These are phyloP conservation scores for Pythium rhizo-oryzae DNA, from an alignment of 352 stramenopile species.

Conservation along the genomic window DNA sequence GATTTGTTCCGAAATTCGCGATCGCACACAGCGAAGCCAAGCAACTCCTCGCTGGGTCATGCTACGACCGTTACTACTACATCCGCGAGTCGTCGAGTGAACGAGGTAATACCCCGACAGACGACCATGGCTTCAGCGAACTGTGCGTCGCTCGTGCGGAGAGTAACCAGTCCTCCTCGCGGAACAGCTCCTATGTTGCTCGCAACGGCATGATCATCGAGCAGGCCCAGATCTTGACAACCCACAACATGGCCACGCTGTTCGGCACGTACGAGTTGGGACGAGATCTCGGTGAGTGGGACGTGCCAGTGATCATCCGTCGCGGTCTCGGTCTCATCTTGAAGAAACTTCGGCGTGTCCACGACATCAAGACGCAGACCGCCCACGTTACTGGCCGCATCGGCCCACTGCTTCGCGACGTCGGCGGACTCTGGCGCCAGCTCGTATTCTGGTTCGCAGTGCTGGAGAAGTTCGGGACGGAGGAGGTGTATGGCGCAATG, in stretches of 20 bases:
- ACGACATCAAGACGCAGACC: not conserved
- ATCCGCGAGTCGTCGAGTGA: not conserved
- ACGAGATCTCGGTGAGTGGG: not conserved
- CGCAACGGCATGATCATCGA: slow-evolving; percentile 26
- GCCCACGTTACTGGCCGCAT: not conserved
- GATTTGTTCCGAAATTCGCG: slow-evolving; percentile 22
- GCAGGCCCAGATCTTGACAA: slow-evolving; percentile 30
- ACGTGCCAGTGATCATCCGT: slow-evolving; percentile 21
- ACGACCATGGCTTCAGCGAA: not conserved
- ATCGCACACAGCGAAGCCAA: slow-evolving; percentile 5
- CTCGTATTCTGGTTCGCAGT: slow-evolving; percentile 32
- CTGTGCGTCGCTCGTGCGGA: not conserved
- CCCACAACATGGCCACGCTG: slow-evolving; percentile 30
- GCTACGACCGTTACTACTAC: slow-evolving; percentile 28
- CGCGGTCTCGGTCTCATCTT: slow-evolving; percentile 9
- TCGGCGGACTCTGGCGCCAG: slow-evolving; percentile 26
- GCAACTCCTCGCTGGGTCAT: slow-evolving; percentile 12
- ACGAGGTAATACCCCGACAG: not conserved
- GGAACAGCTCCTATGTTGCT: not conserved
- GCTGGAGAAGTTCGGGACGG: slow-evolving; percentile 21
- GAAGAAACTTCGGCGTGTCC: not conserved
- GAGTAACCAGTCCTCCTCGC: not conserved
- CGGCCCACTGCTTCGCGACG: slow-evolving; percentile 15
- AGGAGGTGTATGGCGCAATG: not conserved
- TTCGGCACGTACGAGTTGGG: slow-evolving; percentile 18